phyloP scores from a whole-genome alignment of 768 basidiomycete genomes.

The Galerina marginata region DNA sequence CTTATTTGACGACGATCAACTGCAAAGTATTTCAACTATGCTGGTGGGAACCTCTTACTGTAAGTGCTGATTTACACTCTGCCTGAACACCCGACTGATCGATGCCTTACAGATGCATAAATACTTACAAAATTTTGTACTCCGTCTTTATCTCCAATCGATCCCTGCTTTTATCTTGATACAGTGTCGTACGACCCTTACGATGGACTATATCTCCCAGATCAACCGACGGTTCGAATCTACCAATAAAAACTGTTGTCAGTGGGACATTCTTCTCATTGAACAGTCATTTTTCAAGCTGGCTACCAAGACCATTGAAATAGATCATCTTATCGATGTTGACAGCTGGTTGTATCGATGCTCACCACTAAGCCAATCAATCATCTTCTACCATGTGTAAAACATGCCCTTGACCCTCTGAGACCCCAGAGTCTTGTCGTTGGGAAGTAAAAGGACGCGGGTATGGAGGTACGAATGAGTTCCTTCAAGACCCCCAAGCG shows the following conservation, averaged over 20 bases:
- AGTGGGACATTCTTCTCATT: no score
- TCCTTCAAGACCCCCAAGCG: no score
- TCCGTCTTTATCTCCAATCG: background rate
- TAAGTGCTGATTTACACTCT: constrained; percentile 40
- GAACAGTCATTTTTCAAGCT: background rate
- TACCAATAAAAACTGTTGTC: no score
- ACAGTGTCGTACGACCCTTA: background rate
- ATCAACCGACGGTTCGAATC: background rate
- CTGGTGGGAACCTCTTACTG: constrained; percentile 90
- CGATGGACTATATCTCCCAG: background rate
- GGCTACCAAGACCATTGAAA: background rate
- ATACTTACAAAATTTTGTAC: constrained; percentile 6
- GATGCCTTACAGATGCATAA: constrained; percentile 18
- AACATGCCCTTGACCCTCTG: constrained; percentile 12
- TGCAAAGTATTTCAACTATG: constrained; percentile 87
- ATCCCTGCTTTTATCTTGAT: background rate
- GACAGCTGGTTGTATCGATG: no score
- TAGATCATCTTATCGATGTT: constrained; percentile 3
- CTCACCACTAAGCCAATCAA: no score
- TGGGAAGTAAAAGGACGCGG: background rate
- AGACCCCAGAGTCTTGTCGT: background rate
- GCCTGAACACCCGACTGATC: constrained; percentile 6
- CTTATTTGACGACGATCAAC: constrained; percentile 87
- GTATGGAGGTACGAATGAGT: no score
- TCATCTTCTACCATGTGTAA: constrained; percentile 14